Evolutionary conservation across 129 eudicot genomes (phyloP), one percentile per base, ranked within the genome.

Genomic region (Flaveria bidentis): DNA sequence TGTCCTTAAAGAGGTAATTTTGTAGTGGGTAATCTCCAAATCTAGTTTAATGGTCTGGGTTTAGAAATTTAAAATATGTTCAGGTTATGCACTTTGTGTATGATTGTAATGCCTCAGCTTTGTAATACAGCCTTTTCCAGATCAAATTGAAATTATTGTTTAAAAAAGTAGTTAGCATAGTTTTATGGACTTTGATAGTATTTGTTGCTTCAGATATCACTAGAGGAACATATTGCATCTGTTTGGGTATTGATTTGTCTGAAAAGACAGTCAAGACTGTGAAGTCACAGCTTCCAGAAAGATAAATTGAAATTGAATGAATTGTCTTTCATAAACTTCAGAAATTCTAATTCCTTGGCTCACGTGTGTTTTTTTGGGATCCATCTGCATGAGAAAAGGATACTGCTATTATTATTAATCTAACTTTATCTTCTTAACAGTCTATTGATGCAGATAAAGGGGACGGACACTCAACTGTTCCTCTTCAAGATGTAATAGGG

Each of bases 401-500:
- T 55, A 45, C 41, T 49, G 42, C 60, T 74, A 62, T 58, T 25
- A 68, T 75, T 75, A 65, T 51, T 47, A 58, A 46, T 61, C 68
- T 76, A 76, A 45, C 42, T 28, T 75, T 39, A 73, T 82, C 44
- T 65, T 74, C 67, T 74, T 70, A 49, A 69, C 91, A 94, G 98
- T 75, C 96, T 74, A 22, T 82, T 73, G 79, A 42, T 72, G 82
- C 80, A 67, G 86, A 82, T 49, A 90, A 75, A 47, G 85, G 72
- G 60, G 88, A 72, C 68, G 78, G 82, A 39, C 75, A 73, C 61
- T 71, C 97, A 72, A 66, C 83, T 62, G 78, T 87, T 78, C 84
- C 82, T 68, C 82, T 86, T 81, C 87, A 89, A 67, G 98, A 94
- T 87, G 80, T 94, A 82, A 77, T 91, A 72, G 91, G 90, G 84